These are phyloP conservation scores for Ophiosphaerella korrae DNA, from an alignment of 2,329 filamentous ascomycete species.

Conservation along the genomic window DNA sequence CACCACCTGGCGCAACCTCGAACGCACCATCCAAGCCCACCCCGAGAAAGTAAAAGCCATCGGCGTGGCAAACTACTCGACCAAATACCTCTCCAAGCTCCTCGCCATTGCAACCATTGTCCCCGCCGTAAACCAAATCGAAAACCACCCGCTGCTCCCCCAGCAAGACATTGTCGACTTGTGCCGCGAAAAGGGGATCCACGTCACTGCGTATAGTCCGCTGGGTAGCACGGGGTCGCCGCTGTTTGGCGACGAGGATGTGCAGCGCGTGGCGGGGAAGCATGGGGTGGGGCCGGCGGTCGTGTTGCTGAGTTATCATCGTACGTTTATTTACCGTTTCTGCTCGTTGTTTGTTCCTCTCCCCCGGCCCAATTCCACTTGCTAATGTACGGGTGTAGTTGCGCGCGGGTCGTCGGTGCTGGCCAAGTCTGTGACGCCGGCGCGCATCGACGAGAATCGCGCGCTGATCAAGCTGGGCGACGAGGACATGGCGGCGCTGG, in stretches of 20 bases:
- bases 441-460: slow-evolving; percentile 72
- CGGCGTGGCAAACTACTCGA: slow-evolving; percentile 57
- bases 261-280: slow-evolving; percentile 57
- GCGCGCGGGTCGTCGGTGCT: slow-evolving; percentile 72
- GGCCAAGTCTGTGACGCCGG: slow-evolving; percentile 72
- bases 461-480: slow-evolving; percentile 68
- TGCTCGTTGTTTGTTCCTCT: too few relatives aligned
- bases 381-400: slow-evolving; percentile 51
- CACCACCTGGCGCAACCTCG: slow-evolving; percentile 78
- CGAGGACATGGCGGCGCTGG: slow-evolving; percentile 63
- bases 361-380: slow-evolving; percentile 37
- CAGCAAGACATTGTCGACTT: slow-evolving; percentile 74
- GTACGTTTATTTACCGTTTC: too few relatives aligned
- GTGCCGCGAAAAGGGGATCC: slow-evolving; percentile 70
- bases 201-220: slow-evolving; percentile 71
- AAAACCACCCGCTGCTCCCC: slow-evolving; percentile 73
- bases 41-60: slow-evolving; percentile 56
- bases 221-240: slow-evolving; percentile 56
- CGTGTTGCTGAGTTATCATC: slow-evolving; percentile 73
- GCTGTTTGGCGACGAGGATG: slow-evolving; percentile 53
- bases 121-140: slow-evolving; percentile 73
- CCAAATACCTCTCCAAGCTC: slow-evolving; percentile 55
- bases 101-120: slow-evolving; percentile 66
- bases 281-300: slow-evolving; percentile 57
- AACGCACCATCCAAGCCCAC: slow-evolving; percentile 59